A percentile compares a stretch with the other conserved stretches of the same genome.
Conservation (phyloP, 2,329 filamentous ascomycete species). For the Penicillium sp. region DNA sequence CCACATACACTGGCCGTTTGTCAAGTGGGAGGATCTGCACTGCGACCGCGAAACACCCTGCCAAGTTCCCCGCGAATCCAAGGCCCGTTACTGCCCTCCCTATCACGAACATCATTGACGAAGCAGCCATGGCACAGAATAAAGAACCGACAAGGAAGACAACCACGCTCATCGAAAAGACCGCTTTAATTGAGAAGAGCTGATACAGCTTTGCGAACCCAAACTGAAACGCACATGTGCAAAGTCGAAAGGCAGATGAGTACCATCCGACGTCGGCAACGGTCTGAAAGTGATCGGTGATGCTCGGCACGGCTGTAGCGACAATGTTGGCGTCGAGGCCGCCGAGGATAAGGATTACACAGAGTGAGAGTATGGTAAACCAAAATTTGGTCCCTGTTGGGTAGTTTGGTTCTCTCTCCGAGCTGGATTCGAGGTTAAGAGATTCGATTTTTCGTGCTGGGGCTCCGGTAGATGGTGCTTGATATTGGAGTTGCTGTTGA, state of each 20-base stretch:
- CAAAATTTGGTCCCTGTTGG: slow-evolving; percentile 19
- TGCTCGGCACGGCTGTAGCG: slow-evolving; percentile 35
- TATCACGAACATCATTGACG: slow-evolving; percentile 25
- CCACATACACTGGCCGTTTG: slow-evolving; percentile 29
- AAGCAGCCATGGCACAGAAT: slow-evolving; percentile 22
- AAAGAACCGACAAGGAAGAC: slow-evolving; percentile 24
- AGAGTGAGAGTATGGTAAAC: slow-evolving; percentile 25
- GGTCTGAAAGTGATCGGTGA: slow-evolving; percentile 31
- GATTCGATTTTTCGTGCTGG: no score
- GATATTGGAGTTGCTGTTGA: background rate
- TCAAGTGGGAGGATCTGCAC: slow-evolving; percentile 25
- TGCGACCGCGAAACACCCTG: slow-evolving; percentile 20
- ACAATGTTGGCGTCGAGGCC: slow-evolving; percentile 36
- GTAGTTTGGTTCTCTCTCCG: slow-evolving; percentile 6
- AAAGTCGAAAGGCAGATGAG: slow-evolving; percentile 26
- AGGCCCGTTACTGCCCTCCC: slow-evolving; percentile 35
- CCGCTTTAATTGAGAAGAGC: slow-evolving; percentile 32
- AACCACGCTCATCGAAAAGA: slow-evolving; percentile 24
- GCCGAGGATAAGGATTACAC: slow-evolving; percentile 29
- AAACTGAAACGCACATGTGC: slow-evolving; percentile 25
- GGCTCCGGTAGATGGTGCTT: background rate
- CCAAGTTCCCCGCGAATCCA: slow-evolving; percentile 21
- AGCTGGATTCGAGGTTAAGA: background rate
- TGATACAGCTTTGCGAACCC: slow-evolving; percentile 32
- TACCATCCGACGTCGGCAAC: slow-evolving; percentile 35